Percentiles rank a stretch among this genome's conserved stretches.
These are phyloP conservation scores for Colletotrichum aenigma DNA, from an alignment of 2,329 filamentous ascomycete species.

Conservation along the genomic window DNA sequence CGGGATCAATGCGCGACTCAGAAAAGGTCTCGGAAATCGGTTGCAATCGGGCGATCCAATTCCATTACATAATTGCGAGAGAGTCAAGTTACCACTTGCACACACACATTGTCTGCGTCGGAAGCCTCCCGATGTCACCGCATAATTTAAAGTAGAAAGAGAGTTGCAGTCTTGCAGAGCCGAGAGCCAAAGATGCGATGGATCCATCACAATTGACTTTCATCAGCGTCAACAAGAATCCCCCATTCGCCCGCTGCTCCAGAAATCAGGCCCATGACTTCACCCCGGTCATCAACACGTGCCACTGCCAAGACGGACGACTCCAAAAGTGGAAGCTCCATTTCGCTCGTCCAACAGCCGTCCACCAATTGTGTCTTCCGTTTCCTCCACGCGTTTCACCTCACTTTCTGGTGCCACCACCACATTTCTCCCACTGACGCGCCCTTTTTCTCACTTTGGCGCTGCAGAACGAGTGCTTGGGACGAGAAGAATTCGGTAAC, in stretches of 20 bases:
- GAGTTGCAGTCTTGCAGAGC: not conserved
- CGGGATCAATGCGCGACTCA: not conserved
- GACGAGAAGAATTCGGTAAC: not conserved
- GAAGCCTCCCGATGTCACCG: not conserved
- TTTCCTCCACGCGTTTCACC: constrained; percentile 11
- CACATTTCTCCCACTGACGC: not conserved
- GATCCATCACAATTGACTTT: not conserved
- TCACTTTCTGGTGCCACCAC: not conserved
- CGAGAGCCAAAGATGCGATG: not conserved
- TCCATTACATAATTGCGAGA: not conserved
- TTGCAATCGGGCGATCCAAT: not conserved
- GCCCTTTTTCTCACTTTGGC: not conserved
- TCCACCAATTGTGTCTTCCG: not conserved
- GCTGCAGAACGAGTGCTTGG: not conserved
- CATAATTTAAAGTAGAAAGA: not conserved
- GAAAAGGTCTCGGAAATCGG: not conserved
- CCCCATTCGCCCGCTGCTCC: not conserved
- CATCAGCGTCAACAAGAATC: not conserved
- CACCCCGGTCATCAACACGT: not conserved
- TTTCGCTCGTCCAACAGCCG: not conserved
- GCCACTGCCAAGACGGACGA: constrained; percentile 11
- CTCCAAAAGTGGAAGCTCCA: constrained; percentile 2
- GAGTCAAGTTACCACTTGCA: too few species aligned
- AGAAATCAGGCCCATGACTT: not conserved
- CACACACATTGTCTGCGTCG: not conserved